These are phyloP conservation scores for Huiozyma naganishii DNA, from an alignment of 805 yeast species.

Conservation along the genomic window DNA sequence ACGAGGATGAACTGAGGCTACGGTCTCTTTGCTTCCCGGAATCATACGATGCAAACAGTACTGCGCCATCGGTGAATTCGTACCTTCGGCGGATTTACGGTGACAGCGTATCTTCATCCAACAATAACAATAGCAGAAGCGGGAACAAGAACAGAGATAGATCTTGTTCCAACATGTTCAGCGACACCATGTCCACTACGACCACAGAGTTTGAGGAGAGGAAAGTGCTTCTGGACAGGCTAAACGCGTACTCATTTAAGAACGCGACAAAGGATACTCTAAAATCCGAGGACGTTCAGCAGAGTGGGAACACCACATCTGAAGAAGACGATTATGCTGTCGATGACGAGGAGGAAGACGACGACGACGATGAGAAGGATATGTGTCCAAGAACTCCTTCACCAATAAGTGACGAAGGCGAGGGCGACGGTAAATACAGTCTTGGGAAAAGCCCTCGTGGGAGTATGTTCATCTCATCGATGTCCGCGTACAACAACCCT, in stretches of 20 bases:
- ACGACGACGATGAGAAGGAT: neutral
- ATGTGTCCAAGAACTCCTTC: slow-evolving; percentile 4
- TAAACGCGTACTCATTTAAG: slow-evolving; percentile 1
- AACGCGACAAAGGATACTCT: neutral
- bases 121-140: neutral
- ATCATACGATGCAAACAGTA: neutral
- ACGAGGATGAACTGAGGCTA: slow-evolving; percentile 1
- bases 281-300: neutral
- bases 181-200: neutral
- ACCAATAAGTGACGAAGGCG: neutral
- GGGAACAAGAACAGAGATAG: neutral
- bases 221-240: neutral
- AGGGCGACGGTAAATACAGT: neutral
- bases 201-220: slow-evolving; percentile 1
- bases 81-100: slow-evolving; percentile 3
- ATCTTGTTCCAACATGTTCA: neutral
- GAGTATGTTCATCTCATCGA: neutral
- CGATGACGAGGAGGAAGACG: neutral
- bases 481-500: neutral
- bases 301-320: neutral
- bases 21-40: slow-evolving; percentile 3
- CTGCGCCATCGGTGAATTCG: slow-evolving; percentile 3
- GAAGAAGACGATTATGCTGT: neutral
- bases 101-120: neutral
- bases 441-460: neutral